These are phyloP conservation scores for Pseudonitzschia multiseries DNA, from an alignment of 108 stramenopile species.

Conservation along the genomic window DNA sequence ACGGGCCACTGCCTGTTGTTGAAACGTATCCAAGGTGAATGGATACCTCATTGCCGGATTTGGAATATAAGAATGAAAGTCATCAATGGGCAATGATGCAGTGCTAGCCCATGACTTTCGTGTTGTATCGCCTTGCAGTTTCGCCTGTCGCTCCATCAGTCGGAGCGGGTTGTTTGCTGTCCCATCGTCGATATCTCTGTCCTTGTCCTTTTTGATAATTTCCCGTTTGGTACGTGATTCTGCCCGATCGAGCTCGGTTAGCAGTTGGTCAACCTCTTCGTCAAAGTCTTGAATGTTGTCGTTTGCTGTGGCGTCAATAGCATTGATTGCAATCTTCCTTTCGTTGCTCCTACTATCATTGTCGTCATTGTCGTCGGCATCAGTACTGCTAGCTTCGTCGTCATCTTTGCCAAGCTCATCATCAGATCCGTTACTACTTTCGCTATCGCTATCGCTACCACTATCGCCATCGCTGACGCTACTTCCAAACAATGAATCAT, in stretches of 20 bases:
- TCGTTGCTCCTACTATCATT: neutral
- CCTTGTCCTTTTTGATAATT: slow-evolving; percentile 10
- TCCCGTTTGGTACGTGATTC: slow-evolving; percentile 32
- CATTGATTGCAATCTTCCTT: neutral
- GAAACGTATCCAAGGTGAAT: slow-evolving; percentile 96
- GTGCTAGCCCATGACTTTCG: slow-evolving; percentile 87
- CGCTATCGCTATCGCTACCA: slow-evolving; percentile 30
- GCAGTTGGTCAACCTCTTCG: slow-evolving; percentile 63
- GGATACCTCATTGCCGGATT: slow-evolving; percentile 92
- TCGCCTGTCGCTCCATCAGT: slow-evolving; percentile 36
- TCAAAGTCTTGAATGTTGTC: slow-evolving; percentile 11
- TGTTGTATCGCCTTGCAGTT: slow-evolving; percentile 35
- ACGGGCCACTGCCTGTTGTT: slow-evolving; percentile 88
- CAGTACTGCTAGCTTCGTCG: slow-evolving; percentile 19
- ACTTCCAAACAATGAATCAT: slow-evolving; percentile 83
- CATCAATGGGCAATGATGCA: slow-evolving; percentile 54
- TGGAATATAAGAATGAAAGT: slow-evolving; percentile 68
- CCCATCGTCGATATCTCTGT: slow-evolving; percentile 24
- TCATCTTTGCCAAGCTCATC: slow-evolving; percentile 26
- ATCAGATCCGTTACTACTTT: slow-evolving; percentile 23
- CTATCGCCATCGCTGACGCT: slow-evolving; percentile 41
- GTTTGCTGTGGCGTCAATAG: neutral
- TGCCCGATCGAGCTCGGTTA: slow-evolving; percentile 44
- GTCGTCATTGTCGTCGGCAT: slow-evolving; percentile 25
- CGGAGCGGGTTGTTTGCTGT: slow-evolving; percentile 39